These are phyloP conservation scores for Ceratobasidium sp. DNA, from an alignment of 1,284 basidiomycete genomes.

Conservation along the genomic window DNA sequence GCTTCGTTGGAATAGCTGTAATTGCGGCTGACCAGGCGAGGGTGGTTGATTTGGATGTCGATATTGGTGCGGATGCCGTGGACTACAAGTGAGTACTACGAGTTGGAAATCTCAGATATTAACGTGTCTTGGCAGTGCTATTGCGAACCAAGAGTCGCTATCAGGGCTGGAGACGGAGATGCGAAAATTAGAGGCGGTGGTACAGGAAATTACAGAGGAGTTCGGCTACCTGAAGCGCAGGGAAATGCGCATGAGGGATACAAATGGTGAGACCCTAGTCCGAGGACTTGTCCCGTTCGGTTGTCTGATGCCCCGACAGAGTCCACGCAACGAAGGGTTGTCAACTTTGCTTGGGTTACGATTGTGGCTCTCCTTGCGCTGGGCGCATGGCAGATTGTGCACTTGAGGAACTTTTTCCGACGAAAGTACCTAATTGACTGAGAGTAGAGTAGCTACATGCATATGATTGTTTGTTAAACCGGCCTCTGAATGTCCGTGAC, in stretches of 20 bases:
- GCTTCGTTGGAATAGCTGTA: background rate
- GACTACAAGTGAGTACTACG: slow-evolving; percentile 86
- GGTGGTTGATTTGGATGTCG: slow-evolving; percentile 89
- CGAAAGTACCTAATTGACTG: slow-evolving; percentile 97
- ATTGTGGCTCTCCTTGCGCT: slow-evolving; percentile 80
- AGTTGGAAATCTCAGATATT: background rate
- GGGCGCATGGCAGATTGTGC: slow-evolving; percentile 94
- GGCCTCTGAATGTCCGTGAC: background rate
- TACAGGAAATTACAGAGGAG: slow-evolving; percentile 94
- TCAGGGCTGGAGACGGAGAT: slow-evolving; percentile 97
- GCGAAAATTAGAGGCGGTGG: slow-evolving; percentile 93
- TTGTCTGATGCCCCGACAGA: slow-evolving; percentile 56
- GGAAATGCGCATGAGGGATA: slow-evolving; percentile 88
- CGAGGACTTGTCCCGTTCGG: background rate
- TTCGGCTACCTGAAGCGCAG: slow-evolving; percentile 89
- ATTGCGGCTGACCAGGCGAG: slow-evolving; percentile 47
- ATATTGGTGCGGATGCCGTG: slow-evolving; percentile 97
- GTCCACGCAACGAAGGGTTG: slow-evolving; percentile 90
- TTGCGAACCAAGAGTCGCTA: slow-evolving; percentile 97
- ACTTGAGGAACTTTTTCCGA: slow-evolving; percentile 94
- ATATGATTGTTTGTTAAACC: background rate
- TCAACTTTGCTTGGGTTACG: slow-evolving; percentile 91
- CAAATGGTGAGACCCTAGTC: slow-evolving; percentile 72
- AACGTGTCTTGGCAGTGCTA: slow-evolving; percentile 66
- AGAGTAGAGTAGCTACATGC: background rate